Base-by-base conservation (phyloP, 768 basidiomycete genomes). In the Guyanaporus albipodus region DNA sequence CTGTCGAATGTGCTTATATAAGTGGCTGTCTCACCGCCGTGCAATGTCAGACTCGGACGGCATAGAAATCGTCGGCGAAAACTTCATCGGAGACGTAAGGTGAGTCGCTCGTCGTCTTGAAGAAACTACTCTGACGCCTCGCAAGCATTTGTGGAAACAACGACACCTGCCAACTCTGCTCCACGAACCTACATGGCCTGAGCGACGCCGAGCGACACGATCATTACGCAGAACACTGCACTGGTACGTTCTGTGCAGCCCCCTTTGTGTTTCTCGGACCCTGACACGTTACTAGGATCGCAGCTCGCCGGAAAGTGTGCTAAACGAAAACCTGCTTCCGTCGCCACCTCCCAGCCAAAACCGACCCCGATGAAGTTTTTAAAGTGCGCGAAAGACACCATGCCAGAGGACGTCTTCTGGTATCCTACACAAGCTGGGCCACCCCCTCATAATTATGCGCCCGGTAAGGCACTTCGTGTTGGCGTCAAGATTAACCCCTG, bases 341-440 rank as follows among this genome's bases (percentile, higher is more conserved):
- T 32, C 12, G 38, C 2, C 22, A 37, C 41, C 23, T 17, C 49
- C n/a, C 37, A n/a, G 8, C 42, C 14, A 32, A 44, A 49, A 42
- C 19, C 33, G 11, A 14, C 21, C 2, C 31, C 44, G 8, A 41
- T 49, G 38, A 58, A 45, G 29, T 14, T 23, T 10, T 26, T 12
- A 41, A 59, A 33, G 42, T 47, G 45, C n/a, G 59, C 55, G n/a
- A 42, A 41, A 26, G 34, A 31, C 10, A 38, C 6, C 8, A 11
- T 8, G 2, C 27, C 11, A 47, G 68, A 68, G 27, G 85, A 87
- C 50, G 46, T 66, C 4, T 90, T 89, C 61, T 91, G 89, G 89
- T 70, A 81, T 61, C 63, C 78, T 12, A 52, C 77, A 5, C 69
- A 71, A 47, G 48, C 60, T 2, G 58, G 46, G 3, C 45, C 69